Evolutionary conservation across 345 rosid genomes (phyloP).

Genomic region (Kernera saxatilis): DNA sequence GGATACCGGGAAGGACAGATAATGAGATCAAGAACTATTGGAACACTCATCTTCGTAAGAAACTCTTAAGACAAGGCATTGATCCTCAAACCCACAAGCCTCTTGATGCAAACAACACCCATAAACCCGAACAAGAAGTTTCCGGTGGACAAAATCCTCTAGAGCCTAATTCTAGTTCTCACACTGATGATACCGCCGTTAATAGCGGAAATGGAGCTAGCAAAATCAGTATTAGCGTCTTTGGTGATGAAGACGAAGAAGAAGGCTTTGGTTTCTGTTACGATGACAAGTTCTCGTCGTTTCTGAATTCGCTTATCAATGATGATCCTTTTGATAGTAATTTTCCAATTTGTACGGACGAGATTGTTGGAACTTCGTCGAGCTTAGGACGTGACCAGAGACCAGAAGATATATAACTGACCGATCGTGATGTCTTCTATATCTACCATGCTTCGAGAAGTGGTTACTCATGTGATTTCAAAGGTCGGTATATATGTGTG

Average conservation of each 20-base stretch:
- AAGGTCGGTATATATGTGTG: neutral
- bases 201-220: slow-evolving; percentile 7
- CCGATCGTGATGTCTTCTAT: slow-evolving; percentile 2
- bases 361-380: slow-evolving; percentile 15
- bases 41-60: slow-evolving; percentile 81
- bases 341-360: slow-evolving; percentile 5
- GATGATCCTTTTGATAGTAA: slow-evolving; percentile 34
- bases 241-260: slow-evolving; percentile 6
- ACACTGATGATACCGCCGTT: slow-evolving; percentile 1
- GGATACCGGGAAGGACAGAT: slow-evolving; percentile 86
- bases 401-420: slow-evolving; percentile 6
- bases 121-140: slow-evolving; percentile 8
- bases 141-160: slow-evolving; percentile 17
- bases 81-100: slow-evolving; percentile 86
- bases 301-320: slow-evolving; percentile 58
- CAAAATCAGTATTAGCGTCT: slow-evolving; percentile 11
- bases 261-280: slow-evolving; percentile 30
- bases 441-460: neutral
- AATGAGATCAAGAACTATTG: slow-evolving; percentile 92
- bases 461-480: neutral
- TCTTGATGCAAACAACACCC: slow-evolving; percentile 24
- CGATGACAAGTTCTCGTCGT: slow-evolving; percentile 61
- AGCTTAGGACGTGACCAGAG: slow-evolving; percentile 1
- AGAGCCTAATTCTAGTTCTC: slow-evolving; percentile 1
- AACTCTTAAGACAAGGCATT: slow-evolving; percentile 71